These are phyloP conservation scores for Amauroascus niger DNA, from an alignment of 2,329 filamentous ascomycete species.

Conservation along the genomic window DNA sequence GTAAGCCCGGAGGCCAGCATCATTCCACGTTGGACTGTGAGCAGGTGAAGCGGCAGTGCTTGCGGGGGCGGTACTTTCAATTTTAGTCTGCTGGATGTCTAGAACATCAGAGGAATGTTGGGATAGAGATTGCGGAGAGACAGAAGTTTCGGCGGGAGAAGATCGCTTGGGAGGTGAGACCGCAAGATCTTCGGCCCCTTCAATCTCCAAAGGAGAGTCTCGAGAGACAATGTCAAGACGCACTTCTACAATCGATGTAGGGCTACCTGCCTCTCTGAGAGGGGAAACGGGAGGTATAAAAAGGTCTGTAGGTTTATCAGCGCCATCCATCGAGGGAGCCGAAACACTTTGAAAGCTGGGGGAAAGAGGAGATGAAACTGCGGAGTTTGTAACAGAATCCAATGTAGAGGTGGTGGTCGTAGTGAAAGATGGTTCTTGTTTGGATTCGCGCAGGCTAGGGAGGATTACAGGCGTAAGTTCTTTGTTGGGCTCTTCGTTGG, in stretches of 20 bases:
- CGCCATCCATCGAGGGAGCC: not conserved
- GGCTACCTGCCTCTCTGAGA: not conserved
- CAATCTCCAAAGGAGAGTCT: not conserved
- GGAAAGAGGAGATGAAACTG: not conserved
- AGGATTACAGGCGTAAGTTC: not conserved
- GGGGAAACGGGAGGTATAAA: not conserved
- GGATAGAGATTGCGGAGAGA: not conserved
- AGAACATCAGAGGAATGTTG: conserved; percentile 5
- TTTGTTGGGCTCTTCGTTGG: not conserved
- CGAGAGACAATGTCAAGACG: not conserved
- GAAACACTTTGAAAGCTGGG: not conserved
- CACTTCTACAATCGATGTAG: not conserved
- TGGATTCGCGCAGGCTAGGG: not conserved
- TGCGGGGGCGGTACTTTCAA: not conserved
- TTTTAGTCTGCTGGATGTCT: not conserved
- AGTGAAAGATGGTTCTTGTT: not conserved
- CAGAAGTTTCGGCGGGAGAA: not conserved
- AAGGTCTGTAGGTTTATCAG: not conserved
- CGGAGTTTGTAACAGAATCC: not conserved
- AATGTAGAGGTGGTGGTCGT: not conserved
- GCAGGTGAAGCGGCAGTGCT: not conserved
- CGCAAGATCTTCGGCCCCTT: not conserved
- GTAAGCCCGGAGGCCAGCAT: conserved; percentile 74
- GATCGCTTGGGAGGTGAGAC: not conserved
- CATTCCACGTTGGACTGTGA: conserved; percentile 62